Evolutionary conservation across 2,329 filamentous ascomycete species (phyloP), one percentile per base, ranked within the genome.

Genomic region (Exserohilum turcica): DNA sequence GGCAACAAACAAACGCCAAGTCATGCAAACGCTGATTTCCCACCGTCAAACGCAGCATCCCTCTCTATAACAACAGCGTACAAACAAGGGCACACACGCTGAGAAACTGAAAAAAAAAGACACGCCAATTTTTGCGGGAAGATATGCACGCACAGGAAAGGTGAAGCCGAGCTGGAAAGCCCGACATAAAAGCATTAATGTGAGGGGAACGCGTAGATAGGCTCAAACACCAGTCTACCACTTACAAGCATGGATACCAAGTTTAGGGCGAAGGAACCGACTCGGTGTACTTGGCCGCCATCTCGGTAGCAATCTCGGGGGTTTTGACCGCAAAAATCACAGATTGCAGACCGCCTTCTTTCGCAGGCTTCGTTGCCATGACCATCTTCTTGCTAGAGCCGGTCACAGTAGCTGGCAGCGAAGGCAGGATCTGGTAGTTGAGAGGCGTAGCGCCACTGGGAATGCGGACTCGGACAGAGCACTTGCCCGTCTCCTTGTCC

Each of bases 391-490:
- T 65, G 48, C 61, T 68, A 24, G 44, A 54, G 15, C 67, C 68
- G 3, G 62, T 59, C 18, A 66, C 54, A 45, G 45, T 63, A 16
- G 66, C 59, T 16, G 54, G 54, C 10, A 74, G 54, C 16, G 61
- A 58, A 6, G 68, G 61, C 15, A 72, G 47, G 28, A 74, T 61
- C 29, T 62, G 59, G 51, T 70, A 70, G 54, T 76, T 74, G 39
- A 74, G 56, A 5, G 66, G 62, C 2, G 65, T 68, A 2, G 58
- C 56, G 12, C 73, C 73, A 38, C 63, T 70, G 10, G 65, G 56
- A 12, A 71, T 61, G 43, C 73, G 71, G 31, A 74, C 65, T 9
- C 72, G 66, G 10, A 74, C 56, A 27, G 72, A 59, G 43, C 65
- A 66, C 35, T 67, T 71, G 35, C 65, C 67, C 18, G 61, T 68